These are phyloP conservation scores for Diaporthe batatas DNA, from an alignment of 2,329 filamentous ascomycete genomes.

Conservation along the genomic window DNA sequence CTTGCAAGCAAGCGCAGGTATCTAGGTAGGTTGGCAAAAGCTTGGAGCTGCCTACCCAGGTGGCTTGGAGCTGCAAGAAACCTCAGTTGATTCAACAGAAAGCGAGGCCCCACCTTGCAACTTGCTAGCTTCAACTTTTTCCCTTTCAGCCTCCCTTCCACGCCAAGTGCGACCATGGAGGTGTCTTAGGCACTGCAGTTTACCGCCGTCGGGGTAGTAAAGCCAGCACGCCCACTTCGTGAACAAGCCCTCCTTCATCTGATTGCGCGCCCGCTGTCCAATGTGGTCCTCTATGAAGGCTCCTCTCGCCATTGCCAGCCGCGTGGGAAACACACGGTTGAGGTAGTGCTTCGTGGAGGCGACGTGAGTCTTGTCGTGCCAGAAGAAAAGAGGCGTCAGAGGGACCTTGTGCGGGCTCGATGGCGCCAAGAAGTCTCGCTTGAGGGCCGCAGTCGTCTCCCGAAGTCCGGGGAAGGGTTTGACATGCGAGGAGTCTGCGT, in stretches of 20 bases:
- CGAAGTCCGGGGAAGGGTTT: conserved; percentile 57
- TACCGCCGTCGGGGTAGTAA: conserved; percentile 64
- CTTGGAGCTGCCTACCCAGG: background rate
- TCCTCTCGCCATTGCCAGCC: conserved; percentile 63
- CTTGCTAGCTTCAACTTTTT: conserved; percentile 28
- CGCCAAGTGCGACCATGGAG: conserved; percentile 65
- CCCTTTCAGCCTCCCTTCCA: conserved; percentile 52
- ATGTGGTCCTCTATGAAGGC: conserved; percentile 70
- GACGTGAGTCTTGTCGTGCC: conserved; percentile 70
- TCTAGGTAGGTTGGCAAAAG: background rate
- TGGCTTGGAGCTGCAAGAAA: background rate
- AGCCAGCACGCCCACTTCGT: conserved; percentile 68
- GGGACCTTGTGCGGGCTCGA: conserved; percentile 51
- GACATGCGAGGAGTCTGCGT: conserved; percentile 63
- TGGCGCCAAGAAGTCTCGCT: conserved; percentile 53
- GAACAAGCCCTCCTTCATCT: conserved; percentile 69
- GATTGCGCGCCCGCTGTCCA: conserved; percentile 65
- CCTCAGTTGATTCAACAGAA: background rate
- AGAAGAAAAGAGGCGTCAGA: conserved; percentile 69
- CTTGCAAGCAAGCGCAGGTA: background rate
- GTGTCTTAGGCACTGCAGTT: conserved; percentile 61
- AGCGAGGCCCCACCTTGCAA: background rate
- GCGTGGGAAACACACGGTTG: conserved; percentile 61
- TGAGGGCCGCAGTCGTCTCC: conserved; percentile 57
- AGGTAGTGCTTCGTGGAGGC: conserved; percentile 65